A percentile compares a stretch with the other conserved stretches of the same genome.
Evolutionary conservation across 169 alveolate species (phyloP).

Genomic region (Eimeria mitis): DNA sequence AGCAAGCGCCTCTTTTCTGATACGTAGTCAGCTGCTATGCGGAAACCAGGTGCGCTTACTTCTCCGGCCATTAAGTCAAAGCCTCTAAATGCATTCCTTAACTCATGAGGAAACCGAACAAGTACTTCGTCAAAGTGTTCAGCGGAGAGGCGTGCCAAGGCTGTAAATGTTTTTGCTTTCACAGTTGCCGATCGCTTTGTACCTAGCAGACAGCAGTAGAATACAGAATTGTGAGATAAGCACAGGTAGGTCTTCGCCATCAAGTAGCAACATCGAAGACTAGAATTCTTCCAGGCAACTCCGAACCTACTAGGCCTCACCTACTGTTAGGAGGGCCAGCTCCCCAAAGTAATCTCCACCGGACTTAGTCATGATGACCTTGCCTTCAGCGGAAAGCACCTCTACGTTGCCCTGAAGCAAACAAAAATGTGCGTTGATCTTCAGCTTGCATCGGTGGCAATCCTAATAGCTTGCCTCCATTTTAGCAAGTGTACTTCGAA

Average conservation of each 20-base stretch:
- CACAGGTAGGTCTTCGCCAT: not conserved
- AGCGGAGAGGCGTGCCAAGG: constrained; percentile 70
- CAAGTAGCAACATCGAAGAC: not conserved
- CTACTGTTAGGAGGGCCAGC: constrained; percentile 56
- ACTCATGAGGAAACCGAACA: constrained; percentile 33
- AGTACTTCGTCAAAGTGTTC: constrained; percentile 60
- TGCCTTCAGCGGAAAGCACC: constrained; percentile 43
- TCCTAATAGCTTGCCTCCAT: not conserved
- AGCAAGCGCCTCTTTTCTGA: not conserved
- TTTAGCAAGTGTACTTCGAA: not conserved
- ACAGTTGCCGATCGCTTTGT: constrained; percentile 60
- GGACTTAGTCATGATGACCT: constrained; percentile 14
- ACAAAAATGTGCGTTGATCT: not conserved
- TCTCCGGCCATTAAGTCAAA: constrained; percentile 43
- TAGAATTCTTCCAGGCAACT: not conserved
- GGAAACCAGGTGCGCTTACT: constrained; percentile 6
- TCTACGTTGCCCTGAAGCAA: constrained; percentile 57
- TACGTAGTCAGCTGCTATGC: not conserved
- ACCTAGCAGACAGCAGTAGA: not conserved
- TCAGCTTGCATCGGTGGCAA: not conserved
- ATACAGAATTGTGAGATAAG: not conserved
- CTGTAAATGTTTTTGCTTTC: constrained; percentile 41
- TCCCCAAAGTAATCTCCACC: constrained; percentile 63
- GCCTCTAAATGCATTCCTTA: constrained; percentile 59
- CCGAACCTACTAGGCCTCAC: constrained; percentile 34